phyloP scores from a whole-genome alignment of 1,139 yeast genomes.

The Pichia sp. region DNA sequence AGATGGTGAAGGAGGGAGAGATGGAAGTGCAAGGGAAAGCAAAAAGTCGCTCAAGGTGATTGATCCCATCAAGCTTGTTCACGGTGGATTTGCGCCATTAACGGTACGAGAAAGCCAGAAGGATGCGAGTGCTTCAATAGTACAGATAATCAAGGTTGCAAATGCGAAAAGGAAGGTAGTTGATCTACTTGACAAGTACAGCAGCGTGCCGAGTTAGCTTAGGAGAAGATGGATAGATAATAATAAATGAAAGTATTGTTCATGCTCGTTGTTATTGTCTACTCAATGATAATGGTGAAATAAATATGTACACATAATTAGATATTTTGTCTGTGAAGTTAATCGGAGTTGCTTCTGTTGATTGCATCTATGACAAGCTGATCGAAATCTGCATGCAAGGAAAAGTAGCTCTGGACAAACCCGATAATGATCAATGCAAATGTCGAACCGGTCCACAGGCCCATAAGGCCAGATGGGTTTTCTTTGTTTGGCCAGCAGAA shows the following conservation, averaged over 20 bases:
- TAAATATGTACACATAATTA: not conserved
- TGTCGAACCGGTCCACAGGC: slow-evolving; percentile 53
- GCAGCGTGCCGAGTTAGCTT: not conserved
- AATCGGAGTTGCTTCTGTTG: slow-evolving; percentile 33
- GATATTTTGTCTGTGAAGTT: not conserved
- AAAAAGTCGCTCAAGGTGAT: slow-evolving; percentile 7
- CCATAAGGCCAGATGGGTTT: slow-evolving; percentile 36
- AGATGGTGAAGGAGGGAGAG: not conserved
- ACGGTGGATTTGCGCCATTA: slow-evolving; percentile 27
- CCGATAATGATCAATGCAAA: slow-evolving; percentile 51
- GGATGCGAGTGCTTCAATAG: slow-evolving; percentile 13
- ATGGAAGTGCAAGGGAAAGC: not conserved
- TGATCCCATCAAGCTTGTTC: slow-evolving; percentile 26
- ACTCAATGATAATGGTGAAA: no score
- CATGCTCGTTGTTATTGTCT: no score
- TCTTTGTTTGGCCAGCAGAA: slow-evolving; percentile 37
- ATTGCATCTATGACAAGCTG: slow-evolving; percentile 45
- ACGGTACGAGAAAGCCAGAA: slow-evolving; percentile 21
- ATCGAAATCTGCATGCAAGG: slow-evolving; percentile 52
- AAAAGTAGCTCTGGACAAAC: slow-evolving; percentile 47
- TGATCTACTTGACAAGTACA: slow-evolving; percentile 3
- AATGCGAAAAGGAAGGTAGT: slow-evolving; percentile 12
- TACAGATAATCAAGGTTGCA: slow-evolving; percentile 15
- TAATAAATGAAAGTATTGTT: no score
- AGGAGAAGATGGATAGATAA: no score